These are phyloP conservation scores for Vaccinium vitisidaea DNA, from an alignment of 148 eudicot species.

Conservation along the genomic window DNA sequence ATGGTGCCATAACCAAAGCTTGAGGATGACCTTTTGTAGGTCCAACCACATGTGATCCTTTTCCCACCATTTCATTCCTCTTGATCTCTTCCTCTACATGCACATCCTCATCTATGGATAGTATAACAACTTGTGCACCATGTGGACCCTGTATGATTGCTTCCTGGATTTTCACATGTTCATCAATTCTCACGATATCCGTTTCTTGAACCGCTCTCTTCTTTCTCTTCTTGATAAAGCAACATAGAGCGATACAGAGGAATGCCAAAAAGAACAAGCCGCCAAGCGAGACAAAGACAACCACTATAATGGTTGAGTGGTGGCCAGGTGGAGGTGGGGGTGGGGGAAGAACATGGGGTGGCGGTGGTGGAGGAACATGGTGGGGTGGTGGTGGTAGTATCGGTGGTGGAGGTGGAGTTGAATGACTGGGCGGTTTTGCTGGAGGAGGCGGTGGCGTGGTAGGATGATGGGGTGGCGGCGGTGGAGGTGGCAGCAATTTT, in stretches of 20 bases:
- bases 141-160: conserved; percentile 64
- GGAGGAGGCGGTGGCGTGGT: conserved; percentile 39
- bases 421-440: conserved; percentile 32
- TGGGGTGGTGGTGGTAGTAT: conserved; percentile 27
- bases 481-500: conserved; percentile 28
- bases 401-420: conserved; percentile 17
- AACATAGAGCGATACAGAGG: conserved; percentile 57
- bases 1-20: conserved; percentile 23
- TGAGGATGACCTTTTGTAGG: conserved; percentile 34
- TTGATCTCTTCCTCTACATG: conserved; percentile 53
- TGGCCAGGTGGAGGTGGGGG: conserved; percentile 56
- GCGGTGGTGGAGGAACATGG: conserved; percentile 21
- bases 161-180: conserved; percentile 56
- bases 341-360: conserved; percentile 24
- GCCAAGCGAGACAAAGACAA: conserved; percentile 70
- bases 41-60: conserved; percentile 18
- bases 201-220: conserved; percentile 45
- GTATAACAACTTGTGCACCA: conserved; percentile 49
- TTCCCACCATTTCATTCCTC: conserved; percentile 40
- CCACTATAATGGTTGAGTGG: conserved; percentile 51
- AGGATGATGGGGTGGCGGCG: conserved; percentile 28
- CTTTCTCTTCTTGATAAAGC: conserved; percentile 62
- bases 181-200: conserved; percentile 53
- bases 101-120: conserved; percentile 65
- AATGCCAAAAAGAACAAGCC: conserved; percentile 75